These are phyloP conservation scores for Lupinus albus DNA, from an alignment of 306 rosid species.

Conservation along the genomic window DNA sequence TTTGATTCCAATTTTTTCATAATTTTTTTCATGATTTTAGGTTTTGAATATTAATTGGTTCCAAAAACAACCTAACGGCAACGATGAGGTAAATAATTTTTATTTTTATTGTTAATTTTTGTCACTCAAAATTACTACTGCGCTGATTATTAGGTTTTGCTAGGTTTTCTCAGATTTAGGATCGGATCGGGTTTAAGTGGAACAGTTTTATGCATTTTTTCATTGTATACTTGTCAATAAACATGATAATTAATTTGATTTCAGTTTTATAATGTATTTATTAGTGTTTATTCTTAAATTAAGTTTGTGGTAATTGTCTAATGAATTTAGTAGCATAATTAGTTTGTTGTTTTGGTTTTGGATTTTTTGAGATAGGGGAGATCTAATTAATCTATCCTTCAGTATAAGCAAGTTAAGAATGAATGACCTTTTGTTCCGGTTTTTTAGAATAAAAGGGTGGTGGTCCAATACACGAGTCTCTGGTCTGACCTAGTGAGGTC, in stretches of 20 bases:
- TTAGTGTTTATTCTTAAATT: constrained; percentile 11
- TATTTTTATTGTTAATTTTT: no score
- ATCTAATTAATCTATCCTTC: not conserved
- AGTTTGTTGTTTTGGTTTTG: not conserved
- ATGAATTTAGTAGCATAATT: constrained; percentile 7
- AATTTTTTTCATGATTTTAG: constrained; percentile 42
- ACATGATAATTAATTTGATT: not conserved
- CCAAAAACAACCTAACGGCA: constrained; percentile 86
- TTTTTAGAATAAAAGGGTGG: no score
- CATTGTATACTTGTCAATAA: not conserved
- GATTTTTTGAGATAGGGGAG: constrained; percentile 15
- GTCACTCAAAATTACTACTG: no score
- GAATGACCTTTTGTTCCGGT: not conserved
- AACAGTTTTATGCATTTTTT: not conserved
- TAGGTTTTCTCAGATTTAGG: not conserved
- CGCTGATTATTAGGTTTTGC: not conserved
- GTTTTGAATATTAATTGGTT: constrained; percentile 83
- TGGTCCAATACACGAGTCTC: no score
- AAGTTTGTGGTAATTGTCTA: not conserved
- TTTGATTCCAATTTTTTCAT: not conserved
- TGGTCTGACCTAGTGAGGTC: no score
- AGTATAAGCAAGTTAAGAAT: not conserved
- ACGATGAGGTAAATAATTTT: constrained; percentile 98
- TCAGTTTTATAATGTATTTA: not conserved
- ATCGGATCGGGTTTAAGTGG: constrained; percentile 26